phyloP scores from a whole-genome alignment of 805 yeast genomes.

The Ogataea degrootiae region DNA sequence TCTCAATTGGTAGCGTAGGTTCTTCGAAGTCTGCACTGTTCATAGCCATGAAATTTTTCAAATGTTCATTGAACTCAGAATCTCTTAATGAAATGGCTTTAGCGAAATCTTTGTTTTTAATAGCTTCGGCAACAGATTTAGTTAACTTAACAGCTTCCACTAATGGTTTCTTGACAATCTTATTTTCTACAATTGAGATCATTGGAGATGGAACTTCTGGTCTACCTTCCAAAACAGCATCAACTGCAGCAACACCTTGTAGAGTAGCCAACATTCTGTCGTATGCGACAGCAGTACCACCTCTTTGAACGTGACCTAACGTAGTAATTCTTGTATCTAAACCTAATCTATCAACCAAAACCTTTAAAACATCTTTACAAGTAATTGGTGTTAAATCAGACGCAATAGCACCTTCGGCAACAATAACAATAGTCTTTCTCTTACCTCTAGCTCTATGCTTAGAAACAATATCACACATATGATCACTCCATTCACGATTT shows the following conservation, averaged over 20 bases:
- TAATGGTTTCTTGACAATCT: slow-evolving; percentile 61
- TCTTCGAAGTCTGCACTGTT: slow-evolving; percentile 64
- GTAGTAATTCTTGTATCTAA: slow-evolving; percentile 85
- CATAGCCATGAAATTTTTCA: slow-evolving; percentile 57
- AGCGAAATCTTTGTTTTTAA: slow-evolving; percentile 59
- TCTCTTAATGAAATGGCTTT: slow-evolving; percentile 70
- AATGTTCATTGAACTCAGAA: slow-evolving; percentile 62
- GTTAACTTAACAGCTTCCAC: slow-evolving; percentile 72
- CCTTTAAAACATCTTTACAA: slow-evolving; percentile 59
- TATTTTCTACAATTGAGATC: slow-evolving; percentile 69
- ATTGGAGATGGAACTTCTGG: slow-evolving; percentile 93
- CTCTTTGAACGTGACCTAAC: slow-evolving; percentile 96
- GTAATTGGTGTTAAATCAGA: slow-evolving; percentile 64
- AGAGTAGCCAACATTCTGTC: slow-evolving; percentile 89
- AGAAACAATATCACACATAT: slow-evolving; percentile 57
- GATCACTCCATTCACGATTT: slow-evolving; percentile 58
- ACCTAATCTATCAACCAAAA: slow-evolving; percentile 55
- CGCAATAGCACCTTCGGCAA: slow-evolving; percentile 81
- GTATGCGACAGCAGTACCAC: slow-evolving; percentile 96
- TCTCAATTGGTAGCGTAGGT: slow-evolving; percentile 49
- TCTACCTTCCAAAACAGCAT: slow-evolving; percentile 82
- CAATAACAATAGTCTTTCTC: slow-evolving; percentile 74
- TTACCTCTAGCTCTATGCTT: slow-evolving; percentile 69
- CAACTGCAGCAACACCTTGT: slow-evolving; percentile 97
- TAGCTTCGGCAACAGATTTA: slow-evolving; percentile 67